These are phyloP conservation scores for Bassia scoparia DNA, from an alignment of 148 eudicot genomes.

Conservation along the genomic window DNA sequence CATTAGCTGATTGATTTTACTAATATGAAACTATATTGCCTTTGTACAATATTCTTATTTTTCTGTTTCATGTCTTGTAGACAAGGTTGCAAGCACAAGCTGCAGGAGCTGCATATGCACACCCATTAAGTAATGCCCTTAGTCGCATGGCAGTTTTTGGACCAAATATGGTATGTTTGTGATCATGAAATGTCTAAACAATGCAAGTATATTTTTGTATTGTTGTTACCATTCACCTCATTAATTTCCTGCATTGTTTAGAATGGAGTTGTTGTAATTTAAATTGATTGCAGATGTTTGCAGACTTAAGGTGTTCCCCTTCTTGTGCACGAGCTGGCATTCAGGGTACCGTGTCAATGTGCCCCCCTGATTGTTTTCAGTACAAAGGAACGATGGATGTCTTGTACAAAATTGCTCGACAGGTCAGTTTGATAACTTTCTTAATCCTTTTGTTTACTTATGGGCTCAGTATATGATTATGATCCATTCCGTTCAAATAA, in stretches of 20 bases:
- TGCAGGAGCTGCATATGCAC: slow-evolving; percentile 80
- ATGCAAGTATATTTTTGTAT: background rate
- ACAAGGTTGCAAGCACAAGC: slow-evolving; percentile 99
- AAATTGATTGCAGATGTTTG: slow-evolving; percentile 61
- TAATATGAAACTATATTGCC: background rate
- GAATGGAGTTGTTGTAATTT: slow-evolving; percentile 23
- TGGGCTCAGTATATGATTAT: background rate
- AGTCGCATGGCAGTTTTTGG: slow-evolving; percentile 93
- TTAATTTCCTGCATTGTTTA: background rate
- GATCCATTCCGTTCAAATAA: background rate
- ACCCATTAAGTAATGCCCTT: slow-evolving; percentile 71
- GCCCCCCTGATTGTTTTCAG: slow-evolving; percentile 97
- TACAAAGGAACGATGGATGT: slow-evolving; percentile 95
- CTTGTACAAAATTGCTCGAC: slow-evolving; percentile 75
- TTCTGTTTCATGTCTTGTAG: slow-evolving; percentile 33
- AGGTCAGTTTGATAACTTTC: slow-evolving; percentile 63
- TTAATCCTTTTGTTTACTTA: background rate
- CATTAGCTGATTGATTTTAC: background rate
- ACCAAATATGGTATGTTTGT: slow-evolving; percentile 72
- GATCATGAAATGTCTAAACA: background rate
- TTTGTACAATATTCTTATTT: background rate
- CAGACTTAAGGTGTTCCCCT: slow-evolving; percentile 95
- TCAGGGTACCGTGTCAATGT: slow-evolving; percentile 88
- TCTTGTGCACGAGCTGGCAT: slow-evolving; percentile 83
- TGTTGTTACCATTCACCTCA: background rate